Conservation (phyloP, 441 rosid genomes). For the Pelargonium australe region DNA sequence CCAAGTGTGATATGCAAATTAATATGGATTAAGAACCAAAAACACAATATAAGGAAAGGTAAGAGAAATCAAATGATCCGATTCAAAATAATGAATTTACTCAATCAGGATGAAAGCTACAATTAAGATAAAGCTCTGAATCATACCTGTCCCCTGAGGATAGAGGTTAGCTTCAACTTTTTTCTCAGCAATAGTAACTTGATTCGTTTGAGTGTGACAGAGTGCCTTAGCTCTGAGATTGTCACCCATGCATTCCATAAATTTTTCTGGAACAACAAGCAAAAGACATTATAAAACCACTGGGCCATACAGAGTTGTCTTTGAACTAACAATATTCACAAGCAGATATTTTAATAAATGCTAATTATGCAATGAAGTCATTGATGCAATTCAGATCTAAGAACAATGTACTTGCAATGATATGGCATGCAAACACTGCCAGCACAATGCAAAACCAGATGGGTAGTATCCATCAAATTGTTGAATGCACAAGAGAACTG, state of each 20-base stretch:
- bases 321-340: no score
- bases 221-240: constrained; percentile 50
- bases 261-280: constrained; percentile 40
- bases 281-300: constrained; percentile 14
- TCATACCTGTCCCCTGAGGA: constrained; percentile 58
- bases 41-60: not conserved
- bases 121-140: constrained; percentile 11
- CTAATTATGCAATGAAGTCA: no score
- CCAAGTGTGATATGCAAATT: not conserved
- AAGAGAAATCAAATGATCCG: not conserved
- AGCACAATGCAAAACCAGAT: no score
- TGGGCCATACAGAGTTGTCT: not conserved
- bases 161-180: constrained; percentile 54
- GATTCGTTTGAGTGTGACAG: constrained; percentile 54
- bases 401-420: no score
- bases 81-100: not conserved
- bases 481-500: no score
- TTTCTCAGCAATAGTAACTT: constrained; percentile 58
- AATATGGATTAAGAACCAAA: not conserved
- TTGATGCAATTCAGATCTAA: no score
- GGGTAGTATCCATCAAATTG: no score
- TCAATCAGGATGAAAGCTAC: not conserved
- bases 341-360: no score
- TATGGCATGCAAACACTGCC: no score
- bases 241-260: constrained; percentile 69